Conservation (phyloP, 23 red algal genomes). For the Cyanidium caldarium region DNA sequence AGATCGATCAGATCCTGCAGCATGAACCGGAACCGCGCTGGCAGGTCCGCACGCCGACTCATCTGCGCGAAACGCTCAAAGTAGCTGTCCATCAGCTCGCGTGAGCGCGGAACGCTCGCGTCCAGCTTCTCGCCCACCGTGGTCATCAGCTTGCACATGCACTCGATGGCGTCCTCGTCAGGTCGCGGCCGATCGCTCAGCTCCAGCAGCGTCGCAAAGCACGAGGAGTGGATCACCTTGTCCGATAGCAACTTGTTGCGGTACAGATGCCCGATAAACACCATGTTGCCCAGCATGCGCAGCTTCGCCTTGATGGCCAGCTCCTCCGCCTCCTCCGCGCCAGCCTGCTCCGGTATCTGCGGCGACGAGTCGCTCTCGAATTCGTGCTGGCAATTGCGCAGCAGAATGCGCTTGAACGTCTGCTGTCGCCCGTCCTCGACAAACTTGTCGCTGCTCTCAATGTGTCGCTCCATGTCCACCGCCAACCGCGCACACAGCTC, state of each 20-base stretch:
- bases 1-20: constrained; percentile 81
- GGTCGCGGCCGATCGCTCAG: constrained; percentile 11
- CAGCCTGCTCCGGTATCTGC: not conserved
- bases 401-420: constrained; percentile 48
- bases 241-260: constrained; percentile 64
- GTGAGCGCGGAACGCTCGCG: not conserved
- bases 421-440: constrained; percentile 32
- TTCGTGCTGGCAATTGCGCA: constrained; percentile 76
- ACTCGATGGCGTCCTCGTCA: constrained; percentile 51
- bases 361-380: constrained; percentile 25
- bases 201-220: constrained; percentile 45
- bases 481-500: constrained; percentile 77
- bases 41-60: constrained; percentile 23
- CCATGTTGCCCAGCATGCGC: constrained; percentile 94
- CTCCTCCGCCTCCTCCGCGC: constrained; percentile 6
- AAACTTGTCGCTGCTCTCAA: constrained; percentile 22
- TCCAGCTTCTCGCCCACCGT: constrained; percentile 69
- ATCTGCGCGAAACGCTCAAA: constrained; percentile 33
- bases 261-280: constrained; percentile 88
- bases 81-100: constrained; percentile 30
- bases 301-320: constrained; percentile 27
- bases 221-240: constrained; percentile 48
- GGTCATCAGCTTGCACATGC: constrained; percentile 71
- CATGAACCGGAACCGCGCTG: constrained; percentile 88
- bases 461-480: not conserved